Evolutionary conservation across 2,329 filamentous ascomycete genomes (phyloP), one percentile per base, ranked within the genome.

Genomic region (Tolypocladium album): DNA sequence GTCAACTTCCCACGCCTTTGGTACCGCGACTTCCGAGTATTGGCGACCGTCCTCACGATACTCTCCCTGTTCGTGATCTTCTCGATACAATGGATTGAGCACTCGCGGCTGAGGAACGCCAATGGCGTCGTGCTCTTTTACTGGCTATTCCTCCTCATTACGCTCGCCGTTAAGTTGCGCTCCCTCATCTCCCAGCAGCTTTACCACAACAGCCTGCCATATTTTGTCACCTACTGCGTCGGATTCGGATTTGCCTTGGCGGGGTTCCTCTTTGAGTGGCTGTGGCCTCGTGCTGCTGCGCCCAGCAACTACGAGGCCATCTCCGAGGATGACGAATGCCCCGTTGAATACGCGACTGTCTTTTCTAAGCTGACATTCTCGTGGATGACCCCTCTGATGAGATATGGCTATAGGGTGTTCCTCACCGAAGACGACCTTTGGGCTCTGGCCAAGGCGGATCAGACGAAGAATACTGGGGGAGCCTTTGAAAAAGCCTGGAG

Each of bases 331-430:
- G 82, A 82, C 47, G 83, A 87, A 66, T 87, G 84, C 60, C 89
- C 89, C 0, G 86, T 90, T 63, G 92, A 97, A 74, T 96, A 96
- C 72, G 92, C 94, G 15, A 92, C 93, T 62, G 81, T 97, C 58
- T 99, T 99, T 76, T 96, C 93, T 4, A 85, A 90, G 57, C 81
- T 99, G 55, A 96, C 93, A 0, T 99, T 99, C 73, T 88, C 89
- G 59, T 99, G 94, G 94, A 97, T 99, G 93, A 97, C 94, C 0
- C 92, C 94, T 0, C 78, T 99, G 83, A 99, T 99, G 94, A 92
- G 87, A 70, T 88, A 88, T 70, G 94, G 94, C 1, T 97, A 99
- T 78, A 90, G 88, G 69, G 85, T 92, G 61, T 99, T 86, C 72
- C 79, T 99, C 63, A 96, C 92, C 1, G 92, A 97, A 72, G 90